Base-by-base conservation (phyloP, 257 asterid species). In the Lycium ferocissimum region DNA sequence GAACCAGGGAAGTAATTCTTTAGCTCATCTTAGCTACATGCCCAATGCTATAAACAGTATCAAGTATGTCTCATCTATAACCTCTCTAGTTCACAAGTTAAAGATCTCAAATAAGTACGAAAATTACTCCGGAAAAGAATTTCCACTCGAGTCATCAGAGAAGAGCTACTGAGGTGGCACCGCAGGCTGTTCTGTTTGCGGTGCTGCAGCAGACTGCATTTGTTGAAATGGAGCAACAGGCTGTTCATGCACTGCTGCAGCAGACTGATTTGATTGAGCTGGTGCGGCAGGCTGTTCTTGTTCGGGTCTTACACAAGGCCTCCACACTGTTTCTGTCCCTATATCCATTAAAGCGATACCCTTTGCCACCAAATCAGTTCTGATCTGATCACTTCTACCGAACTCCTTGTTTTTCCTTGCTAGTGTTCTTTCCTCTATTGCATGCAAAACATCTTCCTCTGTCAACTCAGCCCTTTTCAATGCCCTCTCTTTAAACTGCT, bases 341-440 rank as follows among this genome's bases (percentile, higher is more conserved):
- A 92, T 80, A 83, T 95, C 99, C 98, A 93, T 93, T 85, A 95
- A 81, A 3, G 95, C 93, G 54, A 95, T 94, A 63, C 99, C 99
- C 84, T 87, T 92, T 11, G 87, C 90, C 17, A 89, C 91, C 81
- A 95, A 92, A 65, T 87, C 93, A 6, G 84, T 87, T 84, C 99
- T 91, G 81, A 97, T 91, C 89, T 91, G 88, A 85, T 97, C 98
- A 84, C 98, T 88, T 83, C 65, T 91, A 0, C 88, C 35, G 14
- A 85, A 96, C 61, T 92, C 95, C 81, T 90, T 91, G 85, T 89
- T 91, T 75, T 89, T 87, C 87, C 98, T 89, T 40, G 97, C 97
- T 49, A 86, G 83, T 82, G 70, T 40, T 85, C 98, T 88, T 86
- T 95, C 97, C 83, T 89, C 96, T 11, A 95, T 97, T 3, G 82